Percentiles rank a stretch among this genome's conserved stretches.
These are phyloP conservation scores for Datisca glomerata DNA, from an alignment of 306 rosid species.

Conservation along the genomic window DNA sequence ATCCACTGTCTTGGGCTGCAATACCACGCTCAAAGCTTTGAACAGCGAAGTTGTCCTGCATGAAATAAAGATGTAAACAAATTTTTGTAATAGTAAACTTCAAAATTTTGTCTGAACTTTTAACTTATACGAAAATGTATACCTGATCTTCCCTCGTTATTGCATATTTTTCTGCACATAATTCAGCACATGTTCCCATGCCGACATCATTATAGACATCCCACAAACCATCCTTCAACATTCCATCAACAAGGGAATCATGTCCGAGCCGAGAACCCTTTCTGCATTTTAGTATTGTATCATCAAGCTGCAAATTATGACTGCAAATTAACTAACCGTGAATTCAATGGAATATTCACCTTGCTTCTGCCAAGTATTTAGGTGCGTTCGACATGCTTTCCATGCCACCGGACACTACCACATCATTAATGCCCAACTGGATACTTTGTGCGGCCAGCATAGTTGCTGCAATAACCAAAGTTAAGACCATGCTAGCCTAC, in stretches of 20 bases:
- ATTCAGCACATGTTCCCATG: slow-evolving; percentile 94
- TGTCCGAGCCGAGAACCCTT: slow-evolving; percentile 99
- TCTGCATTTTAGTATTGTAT: slow-evolving; percentile 45
- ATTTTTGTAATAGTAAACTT: background rate
- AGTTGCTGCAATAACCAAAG: slow-evolving; percentile 50
- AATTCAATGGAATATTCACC: slow-evolving; percentile 32
- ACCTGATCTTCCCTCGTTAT: slow-evolving; percentile 87
- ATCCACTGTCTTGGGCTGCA: slow-evolving; percentile 68
- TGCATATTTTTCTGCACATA: slow-evolving; percentile 81
- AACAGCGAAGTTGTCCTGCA: slow-evolving; percentile 67
- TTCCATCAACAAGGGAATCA: slow-evolving; percentile 92
- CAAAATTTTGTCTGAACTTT: slow-evolving; percentile 5
- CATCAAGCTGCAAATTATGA: slow-evolving; percentile 11
- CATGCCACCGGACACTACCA: slow-evolving; percentile 99
- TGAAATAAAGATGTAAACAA: slow-evolving; percentile 15
- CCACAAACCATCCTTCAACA: slow-evolving; percentile 96
- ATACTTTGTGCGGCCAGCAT: slow-evolving; percentile 98
- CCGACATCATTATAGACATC: slow-evolving; percentile 81
- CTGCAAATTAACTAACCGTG: slow-evolving; percentile 6
- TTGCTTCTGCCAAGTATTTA: slow-evolving; percentile 90
- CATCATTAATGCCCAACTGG: slow-evolving; percentile 84
- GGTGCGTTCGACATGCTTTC: slow-evolving; percentile 97
- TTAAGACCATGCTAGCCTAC: slow-evolving; percentile 1
- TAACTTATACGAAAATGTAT: slow-evolving; percentile 8
- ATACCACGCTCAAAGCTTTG: slow-evolving; percentile 94